These are phyloP conservation scores for apple (Malus domestica) DNA, from an alignment of 306 rosid species.

Conservation along the genomic window ASM211411v1 NC_041795.1:34600501-34601000, in stretches of 20 bases:
- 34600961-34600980: conserved; percentile 70
- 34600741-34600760: conserved; percentile 71
- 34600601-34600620: neutral
- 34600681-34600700: conserved; percentile 36
- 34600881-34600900: conserved; percentile 87
- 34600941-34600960: conserved; percentile 76
- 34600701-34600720: conserved; percentile 45
- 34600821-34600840: conserved; percentile 94
- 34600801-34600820: conserved; percentile 75
- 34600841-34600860: conserved; percentile 82
- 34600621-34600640: neutral
- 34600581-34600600: conserved; percentile 63
- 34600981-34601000: conserved; percentile 72
- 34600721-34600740: conserved; percentile 72
- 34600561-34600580: conserved; percentile 94
- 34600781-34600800: conserved; percentile 90
- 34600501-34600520: conserved; percentile 85
- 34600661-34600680: neutral
- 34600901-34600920: conserved; percentile 81
- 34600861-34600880: conserved; percentile 55
- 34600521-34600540: conserved; percentile 98
- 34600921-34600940: conserved; percentile 73
- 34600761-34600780: conserved; percentile 57
- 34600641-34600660: neutral
- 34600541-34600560: conserved; percentile 72